These are phyloP conservation scores for Triadica sebifera DNA, from an alignment of 345 rosid genomes.

Conservation along the genomic window DNA sequence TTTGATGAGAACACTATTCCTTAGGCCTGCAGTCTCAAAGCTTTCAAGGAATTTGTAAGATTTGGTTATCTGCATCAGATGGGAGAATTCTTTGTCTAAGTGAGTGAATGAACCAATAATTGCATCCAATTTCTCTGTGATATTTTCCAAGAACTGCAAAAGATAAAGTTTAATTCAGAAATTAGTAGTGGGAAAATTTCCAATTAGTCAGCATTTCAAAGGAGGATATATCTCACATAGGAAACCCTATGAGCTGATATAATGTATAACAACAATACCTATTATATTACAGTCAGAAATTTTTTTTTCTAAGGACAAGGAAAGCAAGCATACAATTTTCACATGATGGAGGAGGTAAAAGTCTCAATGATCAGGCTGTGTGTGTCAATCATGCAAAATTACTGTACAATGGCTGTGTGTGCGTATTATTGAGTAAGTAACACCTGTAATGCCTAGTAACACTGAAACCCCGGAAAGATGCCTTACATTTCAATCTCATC, in stretches of 20 bases:
- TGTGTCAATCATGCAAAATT: no score
- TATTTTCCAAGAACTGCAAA: conserved; percentile 78
- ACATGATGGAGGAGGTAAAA: neutral
- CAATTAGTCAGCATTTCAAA: conserved; percentile 2
- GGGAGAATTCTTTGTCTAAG: conserved; percentile 79
- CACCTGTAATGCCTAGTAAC: no score
- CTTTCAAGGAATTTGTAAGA: conserved; percentile 61
- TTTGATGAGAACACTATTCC: conserved; percentile 47
- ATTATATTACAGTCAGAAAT: no score
- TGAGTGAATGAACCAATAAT: conserved; percentile 85
- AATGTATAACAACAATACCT: neutral
- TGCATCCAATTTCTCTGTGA: conserved; percentile 74
- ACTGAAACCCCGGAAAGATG: no score
- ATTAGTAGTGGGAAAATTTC: neutral
- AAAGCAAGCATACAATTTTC: neutral
- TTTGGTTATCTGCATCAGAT: conserved; percentile 72
- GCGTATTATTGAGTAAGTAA: no score
- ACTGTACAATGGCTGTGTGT: no score
- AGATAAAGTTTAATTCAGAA: conserved; percentile 12
- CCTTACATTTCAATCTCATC: no score
- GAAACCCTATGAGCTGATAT: neutral
- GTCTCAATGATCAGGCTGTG: no score
- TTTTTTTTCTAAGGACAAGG: neutral
- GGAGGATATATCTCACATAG: neutral
- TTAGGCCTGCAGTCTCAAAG: conserved; percentile 40